A percentile compares a stretch with the other conserved stretches of the same genome.
phyloP scores from a whole-genome alignment of 352 stramenopile species.

The Phytophthora pistaciae region DNA sequence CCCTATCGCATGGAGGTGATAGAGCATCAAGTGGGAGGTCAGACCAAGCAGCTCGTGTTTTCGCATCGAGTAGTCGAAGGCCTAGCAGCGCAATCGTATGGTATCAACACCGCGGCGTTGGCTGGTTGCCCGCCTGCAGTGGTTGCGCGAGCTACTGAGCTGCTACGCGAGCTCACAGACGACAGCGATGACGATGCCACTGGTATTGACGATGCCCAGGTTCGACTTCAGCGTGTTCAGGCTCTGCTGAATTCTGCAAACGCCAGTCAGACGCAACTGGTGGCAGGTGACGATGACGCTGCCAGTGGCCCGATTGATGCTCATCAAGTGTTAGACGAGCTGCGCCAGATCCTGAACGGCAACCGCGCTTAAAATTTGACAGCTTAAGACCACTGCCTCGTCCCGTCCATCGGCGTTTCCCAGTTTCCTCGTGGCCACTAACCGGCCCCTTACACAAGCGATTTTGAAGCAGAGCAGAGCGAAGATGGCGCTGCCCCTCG shows the following conservation, averaged over 20 bases:
- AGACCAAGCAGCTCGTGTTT: slow-evolving; percentile 69
- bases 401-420: slow-evolving; percentile 8
- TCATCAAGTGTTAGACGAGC: slow-evolving; percentile 15
- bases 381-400: slow-evolving; percentile 3
- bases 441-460: neutral
- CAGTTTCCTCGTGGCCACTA: neutral
- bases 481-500: slow-evolving; percentile 7
- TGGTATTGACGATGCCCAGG: neutral
- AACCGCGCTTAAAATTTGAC: slow-evolving; percentile 3
- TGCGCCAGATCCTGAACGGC: slow-evolving; percentile 21
- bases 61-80: slow-evolving; percentile 81
- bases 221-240: slow-evolving; percentile 14
- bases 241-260: slow-evolving; percentile 2
- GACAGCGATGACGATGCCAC: neutral
- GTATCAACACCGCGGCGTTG: slow-evolving; percentile 77
- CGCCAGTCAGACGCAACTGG: neutral
- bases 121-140: slow-evolving; percentile 70
- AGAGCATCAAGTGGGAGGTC: slow-evolving; percentile 29
- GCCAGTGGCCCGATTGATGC: neutral
- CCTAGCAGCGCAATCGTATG: slow-evolving; percentile 78
- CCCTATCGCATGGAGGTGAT: slow-evolving; percentile 81
- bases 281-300: neutral
- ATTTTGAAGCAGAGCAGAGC: neutral
- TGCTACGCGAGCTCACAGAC: slow-evolving; percentile 45
- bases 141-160: slow-evolving; percentile 55